Evolutionary conservation across 2,329 filamentous ascomycete genomes (phyloP), one percentile per base, ranked within the genome.

Genomic region (Rhynchosporium secalis): DNA sequence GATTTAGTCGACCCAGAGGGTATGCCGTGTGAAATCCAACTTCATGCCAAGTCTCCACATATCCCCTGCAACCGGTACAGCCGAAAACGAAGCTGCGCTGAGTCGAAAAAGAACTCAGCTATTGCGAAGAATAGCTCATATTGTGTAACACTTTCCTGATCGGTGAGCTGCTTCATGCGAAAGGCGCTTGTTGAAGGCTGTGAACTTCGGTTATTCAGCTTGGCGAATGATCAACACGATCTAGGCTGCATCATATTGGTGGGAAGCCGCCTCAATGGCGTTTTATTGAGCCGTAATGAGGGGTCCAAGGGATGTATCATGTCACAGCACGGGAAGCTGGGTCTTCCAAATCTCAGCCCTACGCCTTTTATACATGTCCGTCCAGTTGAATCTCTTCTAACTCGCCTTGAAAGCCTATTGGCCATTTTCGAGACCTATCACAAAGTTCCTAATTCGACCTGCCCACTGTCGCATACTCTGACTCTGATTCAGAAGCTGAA

Each of bases 81-180:
- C 51, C 40, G 51, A 54, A 38, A 54, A 12, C 10, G 3, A 54
- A 15, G 2, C 36, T 8, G 10, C 51, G 28, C 33, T 10, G 13
- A 54, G 36, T 41, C 36, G 20, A 54, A 40, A 40, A 20, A 40
- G 33, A 26, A 54, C 12, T 20, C 20, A 28, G 36, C 12, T 41
- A 54, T 54, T 41, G 51, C 20, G 20, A 54, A 54, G 40, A 28
- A 20, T 41, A 40, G 4, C n/a, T 20, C 43, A 26, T 40, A 7
- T 41, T 41, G 51, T 54, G 20, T 40, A 41, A 41, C 20, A 38
- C 40, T 4, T 4, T n/a, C n/a, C 28, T 20, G 29, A 4, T 28
- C 51, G 36, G 51, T 54, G 51, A 54, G 51, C 38, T 54, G 4
- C n/a, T 41, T 15, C 51, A 28, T 41, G 51, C 36, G 36, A 28